phyloP scores from a whole-genome alignment of 2,329 filamentous ascomycete genomes.

The Beauveria pseudobassiana region DNA sequence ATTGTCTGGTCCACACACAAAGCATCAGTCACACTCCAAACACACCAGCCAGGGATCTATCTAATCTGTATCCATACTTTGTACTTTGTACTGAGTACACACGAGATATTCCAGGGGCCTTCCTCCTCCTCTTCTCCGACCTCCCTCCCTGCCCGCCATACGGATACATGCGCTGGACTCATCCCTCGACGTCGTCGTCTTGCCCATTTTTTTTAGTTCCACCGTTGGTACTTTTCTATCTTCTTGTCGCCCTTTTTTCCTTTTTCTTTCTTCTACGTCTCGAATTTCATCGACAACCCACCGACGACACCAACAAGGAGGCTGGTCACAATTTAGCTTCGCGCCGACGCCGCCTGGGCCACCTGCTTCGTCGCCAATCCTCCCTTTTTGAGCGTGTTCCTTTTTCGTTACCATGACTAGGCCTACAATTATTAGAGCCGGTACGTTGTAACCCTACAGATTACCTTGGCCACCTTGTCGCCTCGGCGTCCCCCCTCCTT shows the following conservation, averaged over 20 bases:
- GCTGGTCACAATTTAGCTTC: constrained; percentile 3
- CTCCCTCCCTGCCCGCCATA: too few relatives aligned
- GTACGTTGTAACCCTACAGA: constrained; percentile 34
- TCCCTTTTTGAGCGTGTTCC: constrained; percentile 10
- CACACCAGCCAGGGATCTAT: too few relatives aligned
- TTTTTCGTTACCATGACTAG: constrained; percentile 43
- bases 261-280: background rate
- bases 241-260: background rate
- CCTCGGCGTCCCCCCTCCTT: background rate
- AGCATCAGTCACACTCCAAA: too few relatives aligned
- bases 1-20: too few relatives aligned
- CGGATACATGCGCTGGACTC: too few relatives aligned
- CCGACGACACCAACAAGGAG: background rate
- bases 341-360: constrained; percentile 2
- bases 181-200: too few relatives aligned
- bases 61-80: too few relatives aligned
- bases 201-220: background rate
- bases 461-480: too few relatives aligned
- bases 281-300: background rate
- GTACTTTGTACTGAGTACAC: too few relatives aligned
- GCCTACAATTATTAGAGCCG: constrained; percentile 52
- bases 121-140: too few relatives aligned
- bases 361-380: background rate
- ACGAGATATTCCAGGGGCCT: too few relatives aligned
- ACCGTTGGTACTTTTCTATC: background rate